Percentiles rank a stretch among this genome's conserved stretches.
Conservation (phyloP, 192 early-diverging fungal genomes). For the Allomyces macrogynus region DNA sequence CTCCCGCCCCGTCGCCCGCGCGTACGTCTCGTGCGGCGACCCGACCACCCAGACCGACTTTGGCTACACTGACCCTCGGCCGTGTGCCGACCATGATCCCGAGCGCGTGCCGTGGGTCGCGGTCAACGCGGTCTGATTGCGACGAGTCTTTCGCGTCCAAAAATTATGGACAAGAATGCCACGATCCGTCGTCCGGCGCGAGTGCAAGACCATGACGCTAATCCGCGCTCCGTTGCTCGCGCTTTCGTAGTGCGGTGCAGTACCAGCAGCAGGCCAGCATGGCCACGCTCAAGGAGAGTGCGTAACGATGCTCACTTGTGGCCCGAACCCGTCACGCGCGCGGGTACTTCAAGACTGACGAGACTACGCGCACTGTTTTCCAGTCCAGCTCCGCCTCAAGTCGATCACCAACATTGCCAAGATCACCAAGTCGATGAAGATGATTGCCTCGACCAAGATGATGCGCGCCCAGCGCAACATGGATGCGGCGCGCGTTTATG, state of each 20-base stretch:
- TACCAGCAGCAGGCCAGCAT: conserved; percentile 63
- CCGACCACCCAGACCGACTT: conserved; percentile 3
- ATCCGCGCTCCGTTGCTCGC: too few relatives aligned
- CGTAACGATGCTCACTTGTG: conserved; percentile 6
- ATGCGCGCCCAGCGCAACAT: conserved; percentile 62
- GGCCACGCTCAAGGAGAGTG: conserved; percentile 84
- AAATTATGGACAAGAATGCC: neutral
- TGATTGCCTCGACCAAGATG: conserved; percentile 99
- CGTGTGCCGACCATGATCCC: neutral
- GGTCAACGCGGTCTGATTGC: too few relatives aligned
- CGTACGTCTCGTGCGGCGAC: conserved; percentile 8
- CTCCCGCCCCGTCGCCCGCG: conserved; percentile 14
- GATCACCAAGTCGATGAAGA: conserved; percentile 99
- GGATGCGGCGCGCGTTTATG: conserved; percentile 67
- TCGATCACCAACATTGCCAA: conserved; percentile 96
- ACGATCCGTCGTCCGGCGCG: too few relatives aligned
- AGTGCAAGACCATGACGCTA: too few relatives aligned
- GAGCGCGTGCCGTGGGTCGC: too few relatives aligned
- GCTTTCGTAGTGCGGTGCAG: conserved; percentile 17
- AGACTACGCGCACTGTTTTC: neutral
- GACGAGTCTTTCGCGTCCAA: neutral
- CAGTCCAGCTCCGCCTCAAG: conserved; percentile 84
- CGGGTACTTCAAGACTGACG: neutral
- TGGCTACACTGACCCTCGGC: neutral
- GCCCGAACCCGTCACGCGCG: neutral